These are phyloP conservation scores for Chrysoporthe deuterocubensis DNA, from an alignment of 2,329 filamentous ascomycete species.

Conservation along the genomic window DNA sequence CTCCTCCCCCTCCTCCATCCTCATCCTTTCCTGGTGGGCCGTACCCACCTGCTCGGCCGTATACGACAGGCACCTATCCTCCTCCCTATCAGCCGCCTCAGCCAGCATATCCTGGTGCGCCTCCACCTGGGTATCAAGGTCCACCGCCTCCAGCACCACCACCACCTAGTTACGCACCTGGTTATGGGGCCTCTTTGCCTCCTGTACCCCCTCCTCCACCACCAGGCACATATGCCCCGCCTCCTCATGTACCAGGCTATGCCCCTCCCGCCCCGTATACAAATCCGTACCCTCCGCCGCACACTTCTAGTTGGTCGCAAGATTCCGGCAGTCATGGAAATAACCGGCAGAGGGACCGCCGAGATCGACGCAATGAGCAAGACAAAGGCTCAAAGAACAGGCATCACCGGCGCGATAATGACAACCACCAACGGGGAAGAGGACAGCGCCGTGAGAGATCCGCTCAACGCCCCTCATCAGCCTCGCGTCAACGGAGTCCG, in stretches of 20 bases:
- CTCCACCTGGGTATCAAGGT: slow-evolving; percentile 18
- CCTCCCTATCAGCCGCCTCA: slow-evolving; percentile 20
- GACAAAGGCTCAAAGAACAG: slow-evolving; percentile 25
- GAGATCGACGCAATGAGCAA: slow-evolving; percentile 23
- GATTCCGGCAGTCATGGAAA: slow-evolving; percentile 6
- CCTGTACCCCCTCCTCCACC: slow-evolving; percentile 21
- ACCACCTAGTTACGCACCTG: slow-evolving; percentile 16
- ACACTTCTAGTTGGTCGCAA: slow-evolving; percentile 21
- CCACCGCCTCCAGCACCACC: slow-evolving; percentile 20
- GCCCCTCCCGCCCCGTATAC: slow-evolving; percentile 12
- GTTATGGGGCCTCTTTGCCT: slow-evolving; percentile 11
- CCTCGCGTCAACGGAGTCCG: slow-evolving; percentile 20
- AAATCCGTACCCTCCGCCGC: slow-evolving; percentile 19
- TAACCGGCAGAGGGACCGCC: slow-evolving; percentile 21
- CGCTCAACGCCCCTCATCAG: slow-evolving; percentile 14
- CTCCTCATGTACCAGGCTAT: slow-evolving; percentile 18
- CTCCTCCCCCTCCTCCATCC: slow-evolving; percentile 26
- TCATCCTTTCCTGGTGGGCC: slow-evolving; percentile 21
- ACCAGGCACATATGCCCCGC: slow-evolving; percentile 15
- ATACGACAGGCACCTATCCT: slow-evolving; percentile 22
- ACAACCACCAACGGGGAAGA: slow-evolving; percentile 22
- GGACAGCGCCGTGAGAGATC: slow-evolving; percentile 21
- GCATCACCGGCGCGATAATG: slow-evolving; percentile 21
- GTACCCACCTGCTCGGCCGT: slow-evolving; percentile 18
- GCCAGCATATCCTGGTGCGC: slow-evolving; percentile 18